Evolutionary conservation across 208 protist genomes (phyloP).

Genomic region (Trichomonas gallinae): DNA sequence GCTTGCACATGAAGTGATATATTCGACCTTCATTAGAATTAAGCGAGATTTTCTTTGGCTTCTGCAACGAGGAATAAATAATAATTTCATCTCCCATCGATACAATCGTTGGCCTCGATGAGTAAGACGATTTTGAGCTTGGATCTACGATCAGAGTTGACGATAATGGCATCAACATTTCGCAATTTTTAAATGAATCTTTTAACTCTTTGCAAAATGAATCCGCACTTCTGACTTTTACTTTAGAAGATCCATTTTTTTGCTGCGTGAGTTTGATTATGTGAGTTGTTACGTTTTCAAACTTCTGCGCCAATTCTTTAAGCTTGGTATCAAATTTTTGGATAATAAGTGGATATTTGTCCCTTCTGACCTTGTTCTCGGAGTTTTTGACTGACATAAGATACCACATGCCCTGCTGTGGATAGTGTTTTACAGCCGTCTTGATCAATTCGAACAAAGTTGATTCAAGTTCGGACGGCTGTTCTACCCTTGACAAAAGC

Average conservation of each 20-base stretch:
- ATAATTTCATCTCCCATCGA: neutral
- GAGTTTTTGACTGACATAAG: neutral
- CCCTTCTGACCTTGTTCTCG: neutral
- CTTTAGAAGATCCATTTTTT: neutral
- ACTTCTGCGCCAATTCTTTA: neutral
- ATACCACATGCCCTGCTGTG: neutral
- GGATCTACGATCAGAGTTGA: neutral
- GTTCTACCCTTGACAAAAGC: neutral
- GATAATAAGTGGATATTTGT: neutral
- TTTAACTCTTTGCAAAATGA: too few species aligned
- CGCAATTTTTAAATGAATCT: neutral
- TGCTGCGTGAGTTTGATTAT: neutral
- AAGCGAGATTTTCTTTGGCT: neutral
- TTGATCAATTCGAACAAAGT: neutral
- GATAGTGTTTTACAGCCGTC: neutral
- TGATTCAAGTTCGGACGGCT: neutral
- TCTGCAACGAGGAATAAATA: neutral
- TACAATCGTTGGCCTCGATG: neutral
- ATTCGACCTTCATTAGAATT: neutral
- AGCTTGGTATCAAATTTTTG: neutral
- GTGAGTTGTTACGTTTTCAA: neutral
- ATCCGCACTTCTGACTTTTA: neutral
- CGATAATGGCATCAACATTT: neutral
- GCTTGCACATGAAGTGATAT: neutral
- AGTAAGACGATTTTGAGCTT: neutral